These are phyloP conservation scores for Cadophora malorum DNA, from an alignment of 2,329 filamentous ascomycete species.

Conservation along the genomic window DNA sequence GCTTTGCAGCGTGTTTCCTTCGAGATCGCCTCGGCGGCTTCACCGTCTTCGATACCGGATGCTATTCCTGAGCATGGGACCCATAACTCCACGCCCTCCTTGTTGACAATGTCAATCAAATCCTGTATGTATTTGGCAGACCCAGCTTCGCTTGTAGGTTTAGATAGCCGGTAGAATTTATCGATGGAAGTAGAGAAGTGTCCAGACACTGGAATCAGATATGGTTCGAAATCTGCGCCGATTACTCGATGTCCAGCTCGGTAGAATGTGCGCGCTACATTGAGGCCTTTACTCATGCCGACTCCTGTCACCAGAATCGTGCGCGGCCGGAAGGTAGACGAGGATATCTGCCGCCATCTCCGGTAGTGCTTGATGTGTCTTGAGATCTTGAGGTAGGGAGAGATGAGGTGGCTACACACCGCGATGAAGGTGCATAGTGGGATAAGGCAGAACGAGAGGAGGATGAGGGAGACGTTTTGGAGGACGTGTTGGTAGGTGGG, in stretches of 20 bases:
- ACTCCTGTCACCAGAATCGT: conserved; percentile 77
- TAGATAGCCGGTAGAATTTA: conserved; percentile 47
- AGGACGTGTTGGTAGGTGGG: conserved; percentile 48
- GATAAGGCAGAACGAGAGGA: conserved; percentile 32
- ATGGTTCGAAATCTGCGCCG: conserved; percentile 67
- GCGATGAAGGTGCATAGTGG: conserved; percentile 38
- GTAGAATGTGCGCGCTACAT: conserved; percentile 69
- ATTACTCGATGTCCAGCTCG: conserved; percentile 71
- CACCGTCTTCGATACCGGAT: conserved; percentile 69
- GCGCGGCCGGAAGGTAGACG: conserved; percentile 36
- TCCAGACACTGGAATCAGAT: conserved; percentile 34
- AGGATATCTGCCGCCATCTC: conserved; percentile 37
- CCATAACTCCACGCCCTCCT: conserved; percentile 73
- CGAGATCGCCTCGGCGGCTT: conserved; percentile 67
- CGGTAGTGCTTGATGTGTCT: conserved; percentile 31
- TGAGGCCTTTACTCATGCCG: conserved; percentile 73
- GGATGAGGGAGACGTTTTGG: conserved; percentile 56
- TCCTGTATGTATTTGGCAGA: conserved; percentile 59
- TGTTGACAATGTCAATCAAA: conserved; percentile 63
- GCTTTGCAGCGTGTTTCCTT: conserved; percentile 62
- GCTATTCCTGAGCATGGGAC: conserved; percentile 75
- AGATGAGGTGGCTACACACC: conserved; percentile 26
- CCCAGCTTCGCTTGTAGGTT: conserved; percentile 24
- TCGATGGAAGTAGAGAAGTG: conserved; percentile 35
- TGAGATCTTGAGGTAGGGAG: conserved; percentile 28